Evolutionary conservation across 2,329 filamentous ascomycete genomes (phyloP).

Genomic region (Didymella segeticola): DNA sequence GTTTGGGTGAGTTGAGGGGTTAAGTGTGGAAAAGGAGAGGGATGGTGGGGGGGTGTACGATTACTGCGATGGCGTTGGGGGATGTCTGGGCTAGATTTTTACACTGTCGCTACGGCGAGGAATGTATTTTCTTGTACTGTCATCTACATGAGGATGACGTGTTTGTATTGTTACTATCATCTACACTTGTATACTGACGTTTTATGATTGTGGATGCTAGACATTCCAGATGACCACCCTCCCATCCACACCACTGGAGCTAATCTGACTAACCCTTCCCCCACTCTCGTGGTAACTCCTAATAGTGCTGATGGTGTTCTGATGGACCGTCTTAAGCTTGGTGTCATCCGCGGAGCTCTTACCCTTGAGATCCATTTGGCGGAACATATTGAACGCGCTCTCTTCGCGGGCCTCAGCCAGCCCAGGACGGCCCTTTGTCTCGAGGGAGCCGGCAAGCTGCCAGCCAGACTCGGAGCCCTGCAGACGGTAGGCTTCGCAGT

Average conservation of each 20-base stretch:
- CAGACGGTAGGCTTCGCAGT: slow-evolving; percentile 88
- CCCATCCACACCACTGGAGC: slow-evolving; percentile 63
- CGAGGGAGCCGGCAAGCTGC: slow-evolving; percentile 82
- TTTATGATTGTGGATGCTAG: too few relatives aligned
- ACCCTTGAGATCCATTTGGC: slow-evolving; percentile 97
- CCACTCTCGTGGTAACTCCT: slow-evolving; percentile 74
- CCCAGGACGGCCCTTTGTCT: slow-evolving; percentile 71
- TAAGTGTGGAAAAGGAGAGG: neutral
- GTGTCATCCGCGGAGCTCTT: slow-evolving; percentile 85
- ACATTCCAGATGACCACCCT: slow-evolving; percentile 57
- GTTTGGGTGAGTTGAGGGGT: slow-evolving; percentile 4
- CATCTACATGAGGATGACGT: too few relatives aligned
- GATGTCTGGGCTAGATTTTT: slow-evolving; percentile 3
- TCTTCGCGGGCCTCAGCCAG: slow-evolving; percentile 75
- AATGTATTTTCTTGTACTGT: neutral
- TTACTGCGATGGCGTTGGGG: neutral
- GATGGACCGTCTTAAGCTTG: slow-evolving; percentile 91
- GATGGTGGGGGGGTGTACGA: neutral
- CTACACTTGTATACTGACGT: too few relatives aligned
- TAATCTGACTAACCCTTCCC: slow-evolving; percentile 77
- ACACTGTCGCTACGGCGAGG: slow-evolving; percentile 5
- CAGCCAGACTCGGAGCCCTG: slow-evolving; percentile 79
- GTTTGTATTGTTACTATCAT: neutral
- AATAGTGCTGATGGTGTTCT: slow-evolving; percentile 92
- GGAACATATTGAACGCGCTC: slow-evolving; percentile 96